Evolutionary conservation across 2,329 filamentous ascomycete species (phyloP).

Genomic region (Helotiales sp.): DNA sequence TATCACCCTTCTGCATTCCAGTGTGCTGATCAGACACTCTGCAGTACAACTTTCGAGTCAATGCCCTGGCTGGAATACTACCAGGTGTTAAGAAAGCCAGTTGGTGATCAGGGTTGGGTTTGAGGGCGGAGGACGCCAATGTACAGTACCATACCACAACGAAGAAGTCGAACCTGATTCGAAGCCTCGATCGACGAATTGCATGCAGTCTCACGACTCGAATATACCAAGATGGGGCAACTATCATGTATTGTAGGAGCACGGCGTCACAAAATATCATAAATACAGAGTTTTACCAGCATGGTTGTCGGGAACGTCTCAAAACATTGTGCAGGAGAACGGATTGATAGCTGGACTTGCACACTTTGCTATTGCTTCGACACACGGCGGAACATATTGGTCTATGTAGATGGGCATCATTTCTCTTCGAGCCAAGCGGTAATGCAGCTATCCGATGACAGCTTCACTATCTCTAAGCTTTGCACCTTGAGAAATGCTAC

Average conservation of each 20-base stretch:
- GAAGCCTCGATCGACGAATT: background rate
- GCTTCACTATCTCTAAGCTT: too few species aligned
- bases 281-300: background rate
- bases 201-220: background rate
- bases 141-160: background rate
- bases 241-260: background rate
- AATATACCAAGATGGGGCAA: background rate
- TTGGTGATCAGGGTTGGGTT: conserved; percentile 63
- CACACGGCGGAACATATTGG: too few species aligned
- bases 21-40: conserved; percentile 12
- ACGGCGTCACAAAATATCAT: background rate
- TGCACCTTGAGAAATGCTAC: too few species aligned
- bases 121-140: background rate
- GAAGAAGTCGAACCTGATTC: background rate
- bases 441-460: background rate
- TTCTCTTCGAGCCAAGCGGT: background rate
- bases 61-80: conserved; percentile 80
- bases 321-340: too few species aligned
- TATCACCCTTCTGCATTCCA: background rate
- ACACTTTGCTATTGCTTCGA: too few species aligned
- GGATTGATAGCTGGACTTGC: too few species aligned
- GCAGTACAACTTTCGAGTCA: conserved; percentile 89
- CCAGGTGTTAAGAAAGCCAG: conserved; percentile 95
- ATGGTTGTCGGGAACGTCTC: too few species aligned
- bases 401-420: background rate